Evolutionary conservation across 306 rosid genomes (phyloP).

Genomic region (Pterocarpus macrocarpus): DNA sequence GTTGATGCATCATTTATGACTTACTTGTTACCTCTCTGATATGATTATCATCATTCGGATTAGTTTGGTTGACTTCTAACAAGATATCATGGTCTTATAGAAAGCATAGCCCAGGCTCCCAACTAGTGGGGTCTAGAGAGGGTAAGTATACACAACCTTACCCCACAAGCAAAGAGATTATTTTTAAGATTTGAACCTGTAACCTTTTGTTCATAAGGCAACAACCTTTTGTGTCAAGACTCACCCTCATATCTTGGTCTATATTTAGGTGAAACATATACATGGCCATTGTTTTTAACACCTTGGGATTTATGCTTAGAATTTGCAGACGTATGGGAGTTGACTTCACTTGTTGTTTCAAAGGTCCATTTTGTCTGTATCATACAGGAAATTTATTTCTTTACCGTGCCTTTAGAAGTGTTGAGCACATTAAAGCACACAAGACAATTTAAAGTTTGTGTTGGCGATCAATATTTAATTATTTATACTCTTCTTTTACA

Average conservation of each 20-base stretch:
- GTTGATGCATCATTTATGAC: conserved; percentile 11
- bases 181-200: too few species aligned
- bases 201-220: too few species aligned
- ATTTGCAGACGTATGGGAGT: neutral
- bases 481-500: conserved; percentile 25
- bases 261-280: conserved; percentile 10
- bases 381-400: neutral
- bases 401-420: conserved; percentile 14
- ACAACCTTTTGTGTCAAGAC: too few species aligned
- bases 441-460: conserved; percentile 14
- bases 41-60: conserved; percentile 9
- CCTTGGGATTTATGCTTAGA: neutral
- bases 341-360: conserved; percentile 9
- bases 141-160: too few species aligned
- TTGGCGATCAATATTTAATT: neutral
- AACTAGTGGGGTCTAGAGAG: too few species aligned
- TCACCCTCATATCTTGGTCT: neutral
- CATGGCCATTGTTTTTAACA: conserved; percentile 22
- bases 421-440: neutral
- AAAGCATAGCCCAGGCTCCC: too few species aligned
- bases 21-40: conserved; percentile 3
- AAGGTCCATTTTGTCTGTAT: neutral
- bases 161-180: too few species aligned
- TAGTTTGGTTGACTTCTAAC: neutral
- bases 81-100: conserved; percentile 5